Evolutionary conservation across 805 yeast genomes (phyloP).

Genomic region (Candida coquimbonensis): DNA sequence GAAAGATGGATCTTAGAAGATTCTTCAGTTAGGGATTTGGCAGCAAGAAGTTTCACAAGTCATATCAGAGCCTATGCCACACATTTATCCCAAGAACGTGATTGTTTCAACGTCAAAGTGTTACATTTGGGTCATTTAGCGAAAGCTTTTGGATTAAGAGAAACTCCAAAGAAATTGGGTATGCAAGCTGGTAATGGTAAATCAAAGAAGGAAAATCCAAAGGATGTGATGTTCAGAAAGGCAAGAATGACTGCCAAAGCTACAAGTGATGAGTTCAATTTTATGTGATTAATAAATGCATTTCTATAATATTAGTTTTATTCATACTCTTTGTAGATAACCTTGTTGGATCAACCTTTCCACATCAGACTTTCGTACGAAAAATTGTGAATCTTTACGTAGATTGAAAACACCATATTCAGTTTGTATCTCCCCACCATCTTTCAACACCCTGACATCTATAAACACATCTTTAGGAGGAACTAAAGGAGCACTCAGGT

Average conservation of each 20-base stretch:
- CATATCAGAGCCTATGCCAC: constrained; percentile 96
- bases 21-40: constrained; percentile 48
- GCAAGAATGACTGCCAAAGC: constrained; percentile 64
- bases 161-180: constrained; percentile 82
- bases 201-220: constrained; percentile 57
- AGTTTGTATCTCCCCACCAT: constrained; percentile 96
- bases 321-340: constrained; percentile 63
- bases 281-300: constrained; percentile 15
- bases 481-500: constrained; percentile 77
- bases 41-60: constrained; percentile 77
- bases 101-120: constrained; percentile 69
- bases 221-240: constrained; percentile 65
- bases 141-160: constrained; percentile 89
- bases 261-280: constrained; percentile 71
- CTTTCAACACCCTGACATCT: constrained; percentile 87
- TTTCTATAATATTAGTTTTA: not conserved
- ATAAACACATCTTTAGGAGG: constrained; percentile 92
- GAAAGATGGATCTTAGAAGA: constrained; percentile 86
- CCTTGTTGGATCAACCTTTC: constrained; percentile 94
- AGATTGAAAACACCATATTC: constrained; percentile 94
- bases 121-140: constrained; percentile 95
- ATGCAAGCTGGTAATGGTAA: constrained; percentile 24
- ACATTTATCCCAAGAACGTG: constrained; percentile 75
- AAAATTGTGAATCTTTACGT: constrained; percentile 90
- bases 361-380: constrained; percentile 89